phyloP scores from a whole-genome alignment of 2,329 filamentous ascomycete species.

The Fusarium hainanense region DNA sequence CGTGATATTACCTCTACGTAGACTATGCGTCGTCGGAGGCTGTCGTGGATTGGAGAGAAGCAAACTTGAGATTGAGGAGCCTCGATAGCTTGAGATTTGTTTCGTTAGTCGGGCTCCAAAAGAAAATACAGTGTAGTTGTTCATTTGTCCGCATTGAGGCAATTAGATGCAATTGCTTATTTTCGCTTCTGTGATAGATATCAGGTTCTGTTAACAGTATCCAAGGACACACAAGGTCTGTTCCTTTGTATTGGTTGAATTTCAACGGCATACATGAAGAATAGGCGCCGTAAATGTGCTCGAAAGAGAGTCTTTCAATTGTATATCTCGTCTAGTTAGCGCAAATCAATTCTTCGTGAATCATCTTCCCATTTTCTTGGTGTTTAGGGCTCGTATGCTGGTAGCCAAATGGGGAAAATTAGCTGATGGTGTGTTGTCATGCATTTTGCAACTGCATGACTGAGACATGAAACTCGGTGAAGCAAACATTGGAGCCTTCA shows the following conservation, averaged over 20 bases:
- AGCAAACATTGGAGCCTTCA: background rate
- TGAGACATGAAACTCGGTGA: background rate
- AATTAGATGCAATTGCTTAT: background rate
- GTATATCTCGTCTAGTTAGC: background rate
- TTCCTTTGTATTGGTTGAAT: background rate
- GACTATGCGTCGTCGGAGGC: background rate
- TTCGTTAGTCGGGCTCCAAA: background rate
- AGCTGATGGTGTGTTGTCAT: background rate
- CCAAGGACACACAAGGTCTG: background rate
- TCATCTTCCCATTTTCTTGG: too few relatives aligned
- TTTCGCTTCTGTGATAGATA: background rate
- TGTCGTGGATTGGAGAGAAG: background rate
- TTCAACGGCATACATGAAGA: background rate
- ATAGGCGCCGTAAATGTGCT: background rate
- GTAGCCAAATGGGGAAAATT: background rate
- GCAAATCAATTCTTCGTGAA: too few relatives aligned
- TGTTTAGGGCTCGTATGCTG: background rate
- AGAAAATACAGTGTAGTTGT: rapidly evolving
- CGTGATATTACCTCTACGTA: background rate
- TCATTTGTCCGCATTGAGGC: background rate
- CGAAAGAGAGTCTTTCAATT: background rate
- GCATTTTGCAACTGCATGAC: conserved; percentile 4
- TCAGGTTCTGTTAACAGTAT: background rate
- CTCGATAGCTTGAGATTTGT: background rate
- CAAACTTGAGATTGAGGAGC: too few relatives aligned